Evolutionary conservation across 352 stramenopile species (phyloP).

Genomic region (Phytopythium aichiense): DNA sequence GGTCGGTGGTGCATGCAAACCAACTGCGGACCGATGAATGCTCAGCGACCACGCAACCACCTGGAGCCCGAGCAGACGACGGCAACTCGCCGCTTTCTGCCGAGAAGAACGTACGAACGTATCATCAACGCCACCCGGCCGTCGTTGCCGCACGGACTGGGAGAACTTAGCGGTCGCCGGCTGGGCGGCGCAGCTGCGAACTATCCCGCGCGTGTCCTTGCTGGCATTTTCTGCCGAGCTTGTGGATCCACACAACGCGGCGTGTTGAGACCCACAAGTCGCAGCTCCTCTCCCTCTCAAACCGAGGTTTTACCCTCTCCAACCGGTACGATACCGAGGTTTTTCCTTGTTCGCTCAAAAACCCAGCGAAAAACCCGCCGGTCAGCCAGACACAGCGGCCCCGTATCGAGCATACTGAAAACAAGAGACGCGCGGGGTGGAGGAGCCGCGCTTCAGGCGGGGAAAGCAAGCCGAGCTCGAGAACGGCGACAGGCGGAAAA

Average conservation of each 20-base stretch:
- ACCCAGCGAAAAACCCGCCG: not conserved
- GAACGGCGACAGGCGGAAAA: constrained; percentile 1
- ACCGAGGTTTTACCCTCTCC: not conserved
- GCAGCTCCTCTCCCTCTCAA: not conserved
- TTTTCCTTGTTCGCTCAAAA: not conserved
- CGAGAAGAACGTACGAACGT: not conserved
- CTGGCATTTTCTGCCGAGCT: not conserved
- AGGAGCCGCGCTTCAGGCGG: not conserved
- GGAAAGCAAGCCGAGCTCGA: not conserved
- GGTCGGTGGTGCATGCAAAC: not conserved
- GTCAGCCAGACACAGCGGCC: not conserved
- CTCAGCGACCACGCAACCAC: not conserved
- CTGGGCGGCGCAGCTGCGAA: not conserved
- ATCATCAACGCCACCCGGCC: not conserved
- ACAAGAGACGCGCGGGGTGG: constrained; percentile 1
- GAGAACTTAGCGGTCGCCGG: no score
- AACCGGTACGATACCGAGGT: no score
- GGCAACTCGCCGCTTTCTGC: not conserved
- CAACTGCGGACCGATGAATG: not conserved
- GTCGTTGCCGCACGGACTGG: no score
- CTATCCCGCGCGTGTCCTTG: not conserved
- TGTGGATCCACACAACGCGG: not conserved
- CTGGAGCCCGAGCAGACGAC: not conserved
- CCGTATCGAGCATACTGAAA: not conserved
- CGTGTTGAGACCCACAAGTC: not conserved